Evolutionary conservation across 306 rosid species (phyloP).

Genomic region (Malus domestica): DNA sequence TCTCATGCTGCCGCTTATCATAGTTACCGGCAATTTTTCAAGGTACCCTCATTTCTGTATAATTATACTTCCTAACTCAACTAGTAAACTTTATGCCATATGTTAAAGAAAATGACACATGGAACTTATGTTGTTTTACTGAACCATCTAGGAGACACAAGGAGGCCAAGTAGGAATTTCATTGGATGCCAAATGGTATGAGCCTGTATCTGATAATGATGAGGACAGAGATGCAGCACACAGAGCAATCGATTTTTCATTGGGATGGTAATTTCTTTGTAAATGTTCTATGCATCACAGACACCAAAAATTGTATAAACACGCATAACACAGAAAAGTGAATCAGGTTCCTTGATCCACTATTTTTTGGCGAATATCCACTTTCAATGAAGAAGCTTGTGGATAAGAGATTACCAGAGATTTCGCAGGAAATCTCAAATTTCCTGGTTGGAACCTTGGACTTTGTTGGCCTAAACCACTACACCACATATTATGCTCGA

Average conservation of each 20-base stretch:
- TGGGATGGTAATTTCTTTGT: slow-evolving; percentile 62
- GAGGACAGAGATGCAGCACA: slow-evolving; percentile 79
- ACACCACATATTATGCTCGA: slow-evolving; percentile 73
- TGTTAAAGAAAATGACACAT: background rate
- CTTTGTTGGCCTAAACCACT: slow-evolving; percentile 81
- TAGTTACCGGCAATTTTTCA: slow-evolving; percentile 55
- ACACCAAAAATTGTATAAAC: background rate
- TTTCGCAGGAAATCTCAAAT: slow-evolving; percentile 39
- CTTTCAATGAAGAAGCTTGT: slow-evolving; percentile 64
- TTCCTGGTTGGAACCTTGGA: slow-evolving; percentile 62
- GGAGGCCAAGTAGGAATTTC: slow-evolving; percentile 83
- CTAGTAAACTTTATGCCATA: background rate
- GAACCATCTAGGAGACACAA: slow-evolving; percentile 50
- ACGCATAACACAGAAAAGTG: slow-evolving; percentile 14
- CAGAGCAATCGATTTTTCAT: slow-evolving; percentile 70
- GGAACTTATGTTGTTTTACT: background rate
- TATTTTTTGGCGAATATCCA: slow-evolving; percentile 72
- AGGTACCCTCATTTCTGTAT: slow-evolving; percentile 33
- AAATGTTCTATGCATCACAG: background rate
- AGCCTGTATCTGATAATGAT: slow-evolving; percentile 59
- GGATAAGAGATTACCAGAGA: slow-evolving; percentile 62
- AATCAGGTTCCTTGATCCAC: slow-evolving; percentile 86
- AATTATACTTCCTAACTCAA: background rate
- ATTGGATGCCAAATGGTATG: slow-evolving; percentile 76
- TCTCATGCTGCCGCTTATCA: slow-evolving; percentile 76